These are phyloP conservation scores for Suillus lakei DNA, from an alignment of 768 basidiomycete genomes.

Conservation along the genomic window DNA sequence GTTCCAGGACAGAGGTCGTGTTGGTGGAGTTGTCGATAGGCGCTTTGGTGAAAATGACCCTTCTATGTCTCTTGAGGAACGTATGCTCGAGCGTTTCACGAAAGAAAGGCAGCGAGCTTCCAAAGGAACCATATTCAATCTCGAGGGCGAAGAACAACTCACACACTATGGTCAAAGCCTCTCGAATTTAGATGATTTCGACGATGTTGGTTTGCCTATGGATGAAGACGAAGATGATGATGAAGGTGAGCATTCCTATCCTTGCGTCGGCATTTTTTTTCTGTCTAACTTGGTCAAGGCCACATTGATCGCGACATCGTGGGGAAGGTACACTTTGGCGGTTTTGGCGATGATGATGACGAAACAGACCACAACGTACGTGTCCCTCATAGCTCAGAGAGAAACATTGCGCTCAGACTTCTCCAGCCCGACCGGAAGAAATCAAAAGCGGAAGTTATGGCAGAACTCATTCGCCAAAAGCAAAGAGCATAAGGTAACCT, in stretches of 20 bases:
- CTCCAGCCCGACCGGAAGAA: slow-evolving; percentile 83
- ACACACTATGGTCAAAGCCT: slow-evolving; percentile 92
- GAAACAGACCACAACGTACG: slow-evolving; percentile 56
- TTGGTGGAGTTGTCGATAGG: slow-evolving; percentile 90
- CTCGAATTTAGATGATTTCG: slow-evolving; percentile 85
- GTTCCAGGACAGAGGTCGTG: slow-evolving; percentile 76
- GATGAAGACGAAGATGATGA: slow-evolving; percentile 58
- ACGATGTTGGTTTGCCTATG: slow-evolving; percentile 59
- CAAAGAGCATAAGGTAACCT: slow-evolving; percentile 86
- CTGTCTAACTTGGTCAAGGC: slow-evolving; percentile 42
- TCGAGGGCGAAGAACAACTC: slow-evolving; percentile 90
- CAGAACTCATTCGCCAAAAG: slow-evolving; percentile 97
- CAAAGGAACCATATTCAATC: slow-evolving; percentile 80
- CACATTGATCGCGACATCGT: slow-evolving; percentile 74
- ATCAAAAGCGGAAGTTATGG: slow-evolving; percentile 95
- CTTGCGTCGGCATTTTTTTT: not conserved
- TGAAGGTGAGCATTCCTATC: slow-evolving; percentile 39
- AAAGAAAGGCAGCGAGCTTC: slow-evolving; percentile 82
- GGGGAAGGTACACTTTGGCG: slow-evolving; percentile 79
- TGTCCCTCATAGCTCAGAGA: slow-evolving; percentile 11
- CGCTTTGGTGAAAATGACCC: slow-evolving; percentile 97
- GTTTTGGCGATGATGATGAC: slow-evolving; percentile 73
- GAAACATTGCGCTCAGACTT: slow-evolving; percentile 7
- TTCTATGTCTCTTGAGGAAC: slow-evolving; percentile 91
- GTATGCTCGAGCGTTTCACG: slow-evolving; percentile 96